Percentiles rank a stretch among this genome's conserved stretches.
Evolutionary conservation across 352 stramenopile species (phyloP).

Genomic region (Phytophthora litchii): DNA sequence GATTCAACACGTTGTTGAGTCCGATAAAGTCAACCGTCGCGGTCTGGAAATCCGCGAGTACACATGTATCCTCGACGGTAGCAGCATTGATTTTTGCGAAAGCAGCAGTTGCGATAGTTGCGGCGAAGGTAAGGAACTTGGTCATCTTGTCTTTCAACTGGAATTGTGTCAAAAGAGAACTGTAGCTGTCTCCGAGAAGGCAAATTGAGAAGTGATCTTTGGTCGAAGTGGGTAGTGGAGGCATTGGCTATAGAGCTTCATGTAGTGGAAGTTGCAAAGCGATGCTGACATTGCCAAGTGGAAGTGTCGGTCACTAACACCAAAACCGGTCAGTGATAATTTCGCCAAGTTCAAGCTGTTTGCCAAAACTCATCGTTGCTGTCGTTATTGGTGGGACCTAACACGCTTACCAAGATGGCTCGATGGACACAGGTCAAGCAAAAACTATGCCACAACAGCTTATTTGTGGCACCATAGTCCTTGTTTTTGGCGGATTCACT

Average conservation of each 20-base stretch:
- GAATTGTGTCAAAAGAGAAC: neutral
- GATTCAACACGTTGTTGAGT: conserved; percentile 37
- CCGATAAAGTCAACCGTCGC: conserved; percentile 28
- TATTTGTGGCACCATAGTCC: conserved; percentile 15
- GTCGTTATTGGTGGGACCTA: conserved; percentile 16
- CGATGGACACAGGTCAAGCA: too few relatives aligned
- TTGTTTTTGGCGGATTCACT: neutral
- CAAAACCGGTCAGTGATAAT: conserved; percentile 22
- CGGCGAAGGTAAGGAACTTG: conserved; percentile 44
- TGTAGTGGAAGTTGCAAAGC: conserved; percentile 17
- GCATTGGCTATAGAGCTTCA: conserved; percentile 11
- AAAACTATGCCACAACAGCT: conserved; percentile 8
- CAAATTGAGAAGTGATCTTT: conserved; percentile 30
- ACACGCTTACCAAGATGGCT: conserved; percentile 27
- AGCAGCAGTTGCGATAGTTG: conserved; percentile 16
- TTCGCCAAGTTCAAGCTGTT: conserved; percentile 10
- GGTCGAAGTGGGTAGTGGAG: neutral
- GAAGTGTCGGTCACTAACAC: conserved; percentile 14
- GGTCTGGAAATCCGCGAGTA: conserved; percentile 29
- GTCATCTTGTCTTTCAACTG: conserved; percentile 37
- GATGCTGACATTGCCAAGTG: conserved; percentile 7
- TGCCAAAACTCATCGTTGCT: conserved; percentile 6
- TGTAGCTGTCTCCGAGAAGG: conserved; percentile 27
- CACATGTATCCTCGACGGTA: conserved; percentile 33
- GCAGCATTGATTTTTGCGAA: conserved; percentile 24